Evolutionary conservation across 768 basidiomycete species (phyloP).

Genomic region (Suillus hirtellus): DNA sequence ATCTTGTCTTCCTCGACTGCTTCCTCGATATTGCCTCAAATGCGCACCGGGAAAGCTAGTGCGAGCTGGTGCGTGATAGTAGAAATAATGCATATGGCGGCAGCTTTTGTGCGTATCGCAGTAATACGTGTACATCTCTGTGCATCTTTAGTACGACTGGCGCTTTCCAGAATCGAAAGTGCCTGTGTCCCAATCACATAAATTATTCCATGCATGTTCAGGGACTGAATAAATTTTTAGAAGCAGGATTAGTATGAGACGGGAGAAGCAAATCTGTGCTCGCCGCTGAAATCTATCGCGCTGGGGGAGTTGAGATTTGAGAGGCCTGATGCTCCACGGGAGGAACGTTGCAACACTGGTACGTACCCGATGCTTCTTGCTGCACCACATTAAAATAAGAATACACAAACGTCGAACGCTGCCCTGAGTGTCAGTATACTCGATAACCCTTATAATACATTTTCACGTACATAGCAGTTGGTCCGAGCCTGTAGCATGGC

Average conservation of each 20-base stretch:
- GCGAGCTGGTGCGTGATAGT: slow-evolving; percentile 19
- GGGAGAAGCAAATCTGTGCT: neutral
- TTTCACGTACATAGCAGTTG: no score
- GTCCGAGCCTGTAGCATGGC: neutral
- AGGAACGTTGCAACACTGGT: no score
- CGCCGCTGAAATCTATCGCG: neutral
- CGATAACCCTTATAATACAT: no score
- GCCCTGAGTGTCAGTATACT: no score
- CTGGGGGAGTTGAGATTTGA: neutral
- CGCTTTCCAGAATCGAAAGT: neutral
- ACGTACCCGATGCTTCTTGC: no score
- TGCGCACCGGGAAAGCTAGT: slow-evolving; percentile 5
- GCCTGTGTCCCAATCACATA: neutral
- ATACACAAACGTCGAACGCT: no score
- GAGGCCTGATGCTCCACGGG: no score
- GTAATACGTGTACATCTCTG: neutral
- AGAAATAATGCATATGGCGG: slow-evolving; percentile 14
- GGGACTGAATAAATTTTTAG: neutral
- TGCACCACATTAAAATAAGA: no score
- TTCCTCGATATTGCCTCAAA: slow-evolving; percentile 12
- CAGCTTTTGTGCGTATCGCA: slow-evolving; percentile 6
- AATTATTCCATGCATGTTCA: neutral
- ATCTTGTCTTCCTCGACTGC: slow-evolving; percentile 15
- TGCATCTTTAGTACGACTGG: neutral
- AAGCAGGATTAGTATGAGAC: neutral